Conservation (phyloP, 768 basidiomycete genomes). For the Mycena albidolilacea region DNA sequence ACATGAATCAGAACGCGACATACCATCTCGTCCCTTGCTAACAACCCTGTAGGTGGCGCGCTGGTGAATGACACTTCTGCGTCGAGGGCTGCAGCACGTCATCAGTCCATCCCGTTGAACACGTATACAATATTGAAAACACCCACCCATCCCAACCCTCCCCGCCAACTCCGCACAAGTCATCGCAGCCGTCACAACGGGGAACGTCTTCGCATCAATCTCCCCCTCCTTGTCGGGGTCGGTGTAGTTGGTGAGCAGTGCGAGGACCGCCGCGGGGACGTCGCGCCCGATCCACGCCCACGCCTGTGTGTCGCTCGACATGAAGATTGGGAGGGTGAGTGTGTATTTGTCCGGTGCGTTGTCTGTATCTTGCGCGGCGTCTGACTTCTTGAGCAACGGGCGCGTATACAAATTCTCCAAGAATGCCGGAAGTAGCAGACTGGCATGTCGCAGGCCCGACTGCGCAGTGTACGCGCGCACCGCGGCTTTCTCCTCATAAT, state of each 20-base stretch:
- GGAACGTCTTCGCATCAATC: slow-evolving; percentile 11
- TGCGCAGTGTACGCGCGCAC: slow-evolving; percentile 12
- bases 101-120: too few relatives aligned
- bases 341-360: background rate
- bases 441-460: slow-evolving; percentile 13
- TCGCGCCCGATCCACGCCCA: slow-evolving; percentile 22
- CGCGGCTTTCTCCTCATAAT: slow-evolving; percentile 14
- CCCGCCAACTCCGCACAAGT: slow-evolving; percentile 14
- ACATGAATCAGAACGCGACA: too few relatives aligned
- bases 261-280: slow-evolving; percentile 18
- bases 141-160: slow-evolving; percentile 1
- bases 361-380: background rate
- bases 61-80: slow-evolving; percentile 25
- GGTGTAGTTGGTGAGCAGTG: slow-evolving; percentile 23
- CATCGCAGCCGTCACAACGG: slow-evolving; percentile 11
- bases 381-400: background rate
- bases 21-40: slow-evolving; percentile 25
- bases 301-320: background rate
- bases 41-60: background rate
- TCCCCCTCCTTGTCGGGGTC: background rate
- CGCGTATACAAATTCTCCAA: slow-evolving; percentile 20
- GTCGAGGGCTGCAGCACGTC: slow-evolving; percentile 11
- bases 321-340: background rate
- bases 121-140: background rate
- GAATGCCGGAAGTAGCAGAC: slow-evolving; percentile 15